Evolutionary conservation across 495 filamentous ascomycete genomes (phyloP), one percentile per base, ranked within the genome.

Genomic region (Trichoderma erinaceum): DNA sequence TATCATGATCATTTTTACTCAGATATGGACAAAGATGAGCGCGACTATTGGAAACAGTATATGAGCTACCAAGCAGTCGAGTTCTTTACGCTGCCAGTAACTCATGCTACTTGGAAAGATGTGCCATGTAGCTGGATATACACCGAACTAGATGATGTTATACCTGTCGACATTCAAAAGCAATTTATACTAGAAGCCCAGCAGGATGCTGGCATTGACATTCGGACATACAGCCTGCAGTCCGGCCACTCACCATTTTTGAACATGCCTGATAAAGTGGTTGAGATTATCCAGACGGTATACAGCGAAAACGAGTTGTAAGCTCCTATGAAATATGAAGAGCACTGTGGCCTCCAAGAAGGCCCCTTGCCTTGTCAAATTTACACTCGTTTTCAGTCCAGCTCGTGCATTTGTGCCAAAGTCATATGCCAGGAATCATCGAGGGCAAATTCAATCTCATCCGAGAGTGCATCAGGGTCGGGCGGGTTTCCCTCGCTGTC

Each of bases 371-470:
- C 41, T 44, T 44, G 41, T 44, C 41, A 44, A 44, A 2, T 44
- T 2, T 16, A 44, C 41, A 44, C 41, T n/a, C 1, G 29, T 61
- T 32, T 32, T 64, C 63, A 64, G 15, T 64, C 63, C 15, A 64
- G 15, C 63, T 64, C 63, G 1, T 64, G 63, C 25, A 64, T 64
- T 64, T 64, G 63, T 64, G 63, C 50, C 29, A 63, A 58, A 3
- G 82, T 72, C 12, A 66, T 73, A 7, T 74, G 74, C 72, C 78
- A 82, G 5, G 79, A 65, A 18, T 41, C 63, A 11, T 64, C 63
- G 25, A 64, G 63, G 10, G 63, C 63, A 29, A n/a, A 64, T 2
- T 1, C 23, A 41, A 65, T 65, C 63, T 65, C 29, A 41, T 65
- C 63, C 63, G 29, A 65, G 63, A 65, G 63, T 1, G 1, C 11